Evolutionary conservation across 805 yeast species (phyloP), one percentile per base, ranked within the genome.

Genomic region (Candida endomychidarum): DNA sequence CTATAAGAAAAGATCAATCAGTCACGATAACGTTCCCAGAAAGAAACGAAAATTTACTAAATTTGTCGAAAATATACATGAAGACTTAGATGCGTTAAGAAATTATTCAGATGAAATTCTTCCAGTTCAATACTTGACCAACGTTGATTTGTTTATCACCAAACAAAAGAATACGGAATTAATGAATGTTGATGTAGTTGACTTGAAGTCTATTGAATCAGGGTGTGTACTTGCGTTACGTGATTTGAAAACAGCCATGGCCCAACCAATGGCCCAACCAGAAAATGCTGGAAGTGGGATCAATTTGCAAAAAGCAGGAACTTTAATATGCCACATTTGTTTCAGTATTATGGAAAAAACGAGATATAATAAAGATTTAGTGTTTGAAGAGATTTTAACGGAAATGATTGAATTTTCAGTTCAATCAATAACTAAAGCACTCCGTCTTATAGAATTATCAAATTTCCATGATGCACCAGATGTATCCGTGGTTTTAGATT

Each of bases 61-160:
- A 8, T 20, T 21, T 20, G 37, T 34, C 5, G 37, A 34, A 9
- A 34, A 34, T 22, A 17, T 34, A 14, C 5, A 16, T 24, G 29
- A 29, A 3, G 40, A 37, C 21, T 28, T 37, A 10, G 34, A 29
- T 22, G 29, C 34, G 4, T 11, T 37, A 37, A 28, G 34, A 15
- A 15, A 37, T 16, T 26, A 26, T 27, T 2, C 20, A 8, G 22
- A 10, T 5, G 29, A 35, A 14, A 12, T 11, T 7, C 9, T 35
- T 5, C 22, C 4, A 8, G 11, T 19, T 12, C 25, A 29, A 15
- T 37, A 37, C 14, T 29, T 37, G n/a, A 4, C 10, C 12, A 37
- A 29, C 21, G 34, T 17, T 3, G 40, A 37, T 10, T 23, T 37
- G 15, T 37, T 29, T n/a, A 10, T 28, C 2, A n/a, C 18, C 2